phyloP scores from a whole-genome alignment of 2,329 filamentous ascomycete species.

The Alternaria tenuissima region DNA sequence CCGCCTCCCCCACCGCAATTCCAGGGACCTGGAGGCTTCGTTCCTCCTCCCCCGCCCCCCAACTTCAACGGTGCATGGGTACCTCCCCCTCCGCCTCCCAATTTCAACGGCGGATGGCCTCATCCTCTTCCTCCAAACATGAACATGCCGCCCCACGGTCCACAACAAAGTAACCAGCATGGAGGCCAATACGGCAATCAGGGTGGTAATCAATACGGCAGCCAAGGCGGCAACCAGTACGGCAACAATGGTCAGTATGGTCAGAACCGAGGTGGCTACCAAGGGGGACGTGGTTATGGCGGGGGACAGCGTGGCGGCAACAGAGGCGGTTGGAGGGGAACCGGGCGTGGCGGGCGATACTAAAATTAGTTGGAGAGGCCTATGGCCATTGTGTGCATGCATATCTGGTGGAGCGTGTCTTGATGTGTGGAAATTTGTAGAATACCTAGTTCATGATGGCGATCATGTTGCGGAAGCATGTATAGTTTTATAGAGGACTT shows the following conservation, averaged over 20 bases:
- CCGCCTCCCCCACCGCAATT: slow-evolving; percentile 33
- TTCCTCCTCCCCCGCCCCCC: slow-evolving; percentile 36
- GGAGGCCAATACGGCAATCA: slow-evolving; percentile 21
- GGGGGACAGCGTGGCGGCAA: slow-evolving; percentile 21
- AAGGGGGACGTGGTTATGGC: slow-evolving; percentile 16
- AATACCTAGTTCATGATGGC: background rate
- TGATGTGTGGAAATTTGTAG: background rate
- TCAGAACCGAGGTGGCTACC: slow-evolving; percentile 18
- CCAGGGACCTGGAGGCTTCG: slow-evolving; percentile 23
- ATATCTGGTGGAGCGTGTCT: background rate
- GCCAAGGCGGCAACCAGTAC: slow-evolving; percentile 17
- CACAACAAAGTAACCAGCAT: slow-evolving; percentile 9
- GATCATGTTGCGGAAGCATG: background rate
- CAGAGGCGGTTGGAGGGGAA: slow-evolving; percentile 27
- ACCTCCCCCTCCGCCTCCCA: slow-evolving; percentile 28
- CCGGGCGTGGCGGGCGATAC: slow-evolving; percentile 27
- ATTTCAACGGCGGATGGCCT: slow-evolving; percentile 33
- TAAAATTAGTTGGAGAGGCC: slow-evolving; percentile 1
- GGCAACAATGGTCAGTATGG: slow-evolving; percentile 19
- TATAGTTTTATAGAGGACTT: background rate
- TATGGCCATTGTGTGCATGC: background rate
- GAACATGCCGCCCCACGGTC: slow-evolving; percentile 23
- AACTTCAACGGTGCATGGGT: slow-evolving; percentile 34
- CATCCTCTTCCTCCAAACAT: slow-evolving; percentile 28
- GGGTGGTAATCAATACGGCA: slow-evolving; percentile 17